Conservation (phyloP, 2,329 filamentous ascomycete species). For the Ophiosphaerella narmari region DNA sequence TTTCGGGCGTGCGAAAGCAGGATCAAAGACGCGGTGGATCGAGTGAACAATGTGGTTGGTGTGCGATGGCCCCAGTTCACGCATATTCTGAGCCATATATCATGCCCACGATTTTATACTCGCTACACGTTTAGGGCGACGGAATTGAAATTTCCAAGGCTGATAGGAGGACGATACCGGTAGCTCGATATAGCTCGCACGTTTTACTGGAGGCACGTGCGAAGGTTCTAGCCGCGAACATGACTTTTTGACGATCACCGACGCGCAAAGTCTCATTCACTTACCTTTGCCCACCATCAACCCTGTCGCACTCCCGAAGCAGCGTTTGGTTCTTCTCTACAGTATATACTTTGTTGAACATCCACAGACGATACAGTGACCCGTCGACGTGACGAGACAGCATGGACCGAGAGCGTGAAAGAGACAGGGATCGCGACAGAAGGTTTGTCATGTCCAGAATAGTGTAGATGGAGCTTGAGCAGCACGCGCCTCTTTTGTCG, state of each 20-base stretch:
- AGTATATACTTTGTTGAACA: constrained; percentile 1
- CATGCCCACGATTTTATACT: too few species aligned
- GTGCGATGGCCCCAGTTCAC: too few species aligned
- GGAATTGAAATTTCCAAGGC: background rate
- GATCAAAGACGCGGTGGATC: too few species aligned
- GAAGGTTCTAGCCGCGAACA: constrained; percentile 26
- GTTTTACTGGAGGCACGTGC: constrained; percentile 8
- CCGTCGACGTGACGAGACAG: constrained; percentile 4
- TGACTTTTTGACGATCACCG: constrained; percentile 30
- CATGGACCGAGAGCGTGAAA: constrained; percentile 48
- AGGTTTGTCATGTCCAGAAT: constrained; percentile 45
- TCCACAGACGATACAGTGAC: background rate
- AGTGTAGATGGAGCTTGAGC: constrained; percentile 11
- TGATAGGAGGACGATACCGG: background rate
- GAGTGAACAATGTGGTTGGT: too few species aligned
- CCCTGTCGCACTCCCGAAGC: background rate
- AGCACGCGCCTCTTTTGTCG: constrained; percentile 1
- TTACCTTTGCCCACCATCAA: constrained; percentile 4
- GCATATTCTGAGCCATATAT: too few species aligned
- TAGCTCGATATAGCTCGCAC: background rate
- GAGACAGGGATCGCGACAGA: constrained; percentile 49
- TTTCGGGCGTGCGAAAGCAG: too few species aligned
- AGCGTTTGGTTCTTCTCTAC: constrained; percentile 2
- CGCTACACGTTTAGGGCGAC: background rate
- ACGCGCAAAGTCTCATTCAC: constrained; percentile 11